Base-by-base conservation (phyloP, 2,329 filamentous ascomycete genomes). In the Colletotrichum sp. region DNA sequence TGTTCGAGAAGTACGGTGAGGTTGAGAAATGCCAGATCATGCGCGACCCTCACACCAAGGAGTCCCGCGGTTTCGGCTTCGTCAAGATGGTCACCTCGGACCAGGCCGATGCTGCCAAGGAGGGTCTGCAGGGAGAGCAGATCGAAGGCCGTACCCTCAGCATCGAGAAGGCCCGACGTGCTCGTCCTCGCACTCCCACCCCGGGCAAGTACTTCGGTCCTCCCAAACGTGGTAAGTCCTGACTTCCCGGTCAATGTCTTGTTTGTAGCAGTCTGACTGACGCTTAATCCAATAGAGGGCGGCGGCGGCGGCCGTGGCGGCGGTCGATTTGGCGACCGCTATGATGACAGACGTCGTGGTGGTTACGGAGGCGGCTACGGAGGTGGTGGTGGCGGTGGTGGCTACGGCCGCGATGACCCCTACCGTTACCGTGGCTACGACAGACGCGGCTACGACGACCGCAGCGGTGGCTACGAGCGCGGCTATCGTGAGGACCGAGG, bases 21-120 rank as follows among this genome's bases (percentile, higher is more conserved):
- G 97, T 99, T 68, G 96, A 99, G 88, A 99, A 98, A 88, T 99
- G 96, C 89, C 98, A 98, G 86, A 99, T 99, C 88, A 99, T 99
- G 97, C 93, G 96, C 83, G 97, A 99, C 84, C 97, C 97, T 77
- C 97, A 99, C 87, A 98, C 95, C 82, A 98, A 98, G 88, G 97
- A 99, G 87, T 99, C 96, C 80, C 97, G 97, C 86, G 97, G 97
- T 79, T 99, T 99, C 80, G 97, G 97, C 72, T 99, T 99, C 88
- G 97, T 99, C 85, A 99, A 99, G 90, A 99, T 99, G 96, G 93
- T 96, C 77, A 98, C 95, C 74, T 92, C 95, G 65, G 96, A 99
- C 72, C 95, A 98, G 86, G 97, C 97, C 78, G 97, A 99, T 86
- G 96, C 97, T 80, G 97, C 97, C 80, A 98, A 97, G 89, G 97